Conservation (phyloP, 129 eudicot species). For the Logfia minima region DNA sequence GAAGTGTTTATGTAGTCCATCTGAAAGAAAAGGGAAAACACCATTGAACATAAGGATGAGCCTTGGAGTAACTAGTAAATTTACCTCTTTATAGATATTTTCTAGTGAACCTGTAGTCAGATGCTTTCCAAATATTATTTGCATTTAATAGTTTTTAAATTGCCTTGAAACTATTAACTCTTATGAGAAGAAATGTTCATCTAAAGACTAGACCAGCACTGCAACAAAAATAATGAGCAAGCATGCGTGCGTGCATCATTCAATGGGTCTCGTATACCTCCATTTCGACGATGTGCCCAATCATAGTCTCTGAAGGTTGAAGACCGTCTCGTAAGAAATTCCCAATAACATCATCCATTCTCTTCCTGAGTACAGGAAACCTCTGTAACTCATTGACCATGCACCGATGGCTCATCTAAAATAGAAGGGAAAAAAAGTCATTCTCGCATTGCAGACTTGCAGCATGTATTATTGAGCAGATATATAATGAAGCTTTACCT, state of each 20-base stretch:
- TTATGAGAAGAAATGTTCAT: not conserved
- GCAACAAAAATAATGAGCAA: not conserved
- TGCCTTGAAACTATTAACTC: not conserved
- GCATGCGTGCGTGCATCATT: not conserved
- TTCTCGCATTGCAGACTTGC: not conserved
- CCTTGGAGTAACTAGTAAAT: constrained; percentile 3
- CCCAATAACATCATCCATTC: constrained; percentile 91
- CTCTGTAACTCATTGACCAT: constrained; percentile 88
- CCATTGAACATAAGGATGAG: not conserved
- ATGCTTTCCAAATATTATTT: not conserved
- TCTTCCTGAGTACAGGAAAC: constrained; percentile 83
- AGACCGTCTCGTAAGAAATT: constrained; percentile 91
- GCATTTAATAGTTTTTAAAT: not conserved
- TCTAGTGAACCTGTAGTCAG: not conserved
- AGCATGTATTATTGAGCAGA: constrained; percentile 7
- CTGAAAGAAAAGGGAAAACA: constrained; percentile 31
- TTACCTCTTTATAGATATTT: not conserved
- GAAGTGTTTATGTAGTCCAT: constrained; percentile 99
- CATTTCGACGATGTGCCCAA: constrained; percentile 94
- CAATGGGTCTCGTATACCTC: constrained; percentile 52
- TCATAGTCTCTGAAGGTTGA: constrained; percentile 95
- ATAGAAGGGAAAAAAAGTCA: constrained; percentile 19
- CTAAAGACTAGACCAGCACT: not conserved
- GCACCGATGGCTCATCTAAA: constrained; percentile 94
- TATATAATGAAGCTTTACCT: constrained; percentile 44